Percentiles rank a stretch among this genome's conserved stretches.
Evolutionary conservation across 2,329 filamentous ascomycete genomes (phyloP).

Genomic region (Alternaria brassicae): DNA sequence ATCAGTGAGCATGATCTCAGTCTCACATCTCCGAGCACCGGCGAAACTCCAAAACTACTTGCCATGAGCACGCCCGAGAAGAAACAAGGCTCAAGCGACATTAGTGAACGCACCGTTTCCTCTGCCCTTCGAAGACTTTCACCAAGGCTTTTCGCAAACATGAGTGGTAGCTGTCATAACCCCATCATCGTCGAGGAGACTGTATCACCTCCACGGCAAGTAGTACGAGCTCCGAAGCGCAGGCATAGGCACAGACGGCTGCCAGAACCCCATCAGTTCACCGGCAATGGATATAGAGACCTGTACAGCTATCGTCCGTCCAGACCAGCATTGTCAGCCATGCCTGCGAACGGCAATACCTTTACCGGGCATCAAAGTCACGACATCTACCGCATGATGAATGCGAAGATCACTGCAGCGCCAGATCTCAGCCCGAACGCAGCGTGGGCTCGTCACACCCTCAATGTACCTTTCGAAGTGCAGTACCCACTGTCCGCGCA

Average conservation of each 20-base stretch:
- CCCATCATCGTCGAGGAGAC: constrained; percentile 36
- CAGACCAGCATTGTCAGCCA: constrained; percentile 10
- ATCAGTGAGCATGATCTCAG: constrained; percentile 20
- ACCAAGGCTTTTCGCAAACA: neutral
- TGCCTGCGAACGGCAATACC: constrained; percentile 14
- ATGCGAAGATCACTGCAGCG: constrained; percentile 14
- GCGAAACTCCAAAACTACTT: neutral
- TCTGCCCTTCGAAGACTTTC: constrained; percentile 1
- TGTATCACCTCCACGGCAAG: constrained; percentile 13
- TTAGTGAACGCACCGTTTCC: neutral
- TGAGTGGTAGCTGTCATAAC: constrained; percentile 26
- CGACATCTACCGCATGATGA: constrained; percentile 26
- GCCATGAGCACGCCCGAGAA: neutral
- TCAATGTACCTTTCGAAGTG: constrained; percentile 14
- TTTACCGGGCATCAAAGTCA: constrained; percentile 24
- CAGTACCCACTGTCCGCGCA: constrained; percentile 4
- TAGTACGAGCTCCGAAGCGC: neutral
- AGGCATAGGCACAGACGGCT: neutral
- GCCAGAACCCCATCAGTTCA: constrained; percentile 19
- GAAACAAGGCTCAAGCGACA: neutral
- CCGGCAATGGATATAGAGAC: constrained; percentile 16
- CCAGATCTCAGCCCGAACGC: neutral
- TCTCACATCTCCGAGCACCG: constrained; percentile 18
- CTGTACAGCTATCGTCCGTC: constrained; percentile 15
- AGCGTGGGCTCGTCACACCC: neutral